Conservation (phyloP, 177 flowering plant species). For the Vitis hybrid region DNA sequence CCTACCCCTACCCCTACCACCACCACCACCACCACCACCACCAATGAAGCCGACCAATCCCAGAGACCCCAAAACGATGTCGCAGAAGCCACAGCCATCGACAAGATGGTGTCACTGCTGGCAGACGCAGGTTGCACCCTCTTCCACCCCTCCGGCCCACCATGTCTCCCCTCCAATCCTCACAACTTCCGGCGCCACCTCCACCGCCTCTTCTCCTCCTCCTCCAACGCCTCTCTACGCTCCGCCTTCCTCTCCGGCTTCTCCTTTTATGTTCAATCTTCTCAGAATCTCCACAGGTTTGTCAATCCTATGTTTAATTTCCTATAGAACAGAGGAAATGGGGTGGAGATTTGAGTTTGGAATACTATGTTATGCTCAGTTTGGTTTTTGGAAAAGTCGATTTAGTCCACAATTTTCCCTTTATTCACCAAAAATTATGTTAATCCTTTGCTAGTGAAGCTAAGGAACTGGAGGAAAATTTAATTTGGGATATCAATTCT, state of each 20-base stretch:
- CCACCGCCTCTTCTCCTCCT: conserved; percentile 35
- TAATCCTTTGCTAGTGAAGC: no score
- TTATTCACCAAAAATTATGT: no score
- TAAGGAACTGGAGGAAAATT: no score
- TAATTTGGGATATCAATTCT: no score
- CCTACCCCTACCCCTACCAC: background rate
- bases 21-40: conserved; percentile 6
- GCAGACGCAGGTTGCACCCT: conserved; percentile 85
- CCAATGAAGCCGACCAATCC: background rate
- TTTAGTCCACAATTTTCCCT: no score
- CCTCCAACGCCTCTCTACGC: conserved; percentile 35
- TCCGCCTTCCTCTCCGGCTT: conserved; percentile 62
- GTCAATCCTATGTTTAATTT: background rate
- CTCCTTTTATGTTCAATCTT: conserved; percentile 37
- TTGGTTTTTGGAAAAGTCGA: no score
- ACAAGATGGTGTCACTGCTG: conserved; percentile 46
- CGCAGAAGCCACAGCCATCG: conserved; percentile 14
- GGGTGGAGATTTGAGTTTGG: no score
- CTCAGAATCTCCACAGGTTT: conserved; percentile 51
- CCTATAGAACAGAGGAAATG: no score
- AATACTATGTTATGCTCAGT: no score
- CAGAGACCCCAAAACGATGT: background rate
- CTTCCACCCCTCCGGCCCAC: conserved; percentile 50
- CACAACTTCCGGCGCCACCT: conserved; percentile 57
- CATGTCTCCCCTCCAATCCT: conserved; percentile 57